Base-by-base conservation (phyloP, 169 alveolate genomes). In the Pseudocohnilembus persalinus region DNA sequence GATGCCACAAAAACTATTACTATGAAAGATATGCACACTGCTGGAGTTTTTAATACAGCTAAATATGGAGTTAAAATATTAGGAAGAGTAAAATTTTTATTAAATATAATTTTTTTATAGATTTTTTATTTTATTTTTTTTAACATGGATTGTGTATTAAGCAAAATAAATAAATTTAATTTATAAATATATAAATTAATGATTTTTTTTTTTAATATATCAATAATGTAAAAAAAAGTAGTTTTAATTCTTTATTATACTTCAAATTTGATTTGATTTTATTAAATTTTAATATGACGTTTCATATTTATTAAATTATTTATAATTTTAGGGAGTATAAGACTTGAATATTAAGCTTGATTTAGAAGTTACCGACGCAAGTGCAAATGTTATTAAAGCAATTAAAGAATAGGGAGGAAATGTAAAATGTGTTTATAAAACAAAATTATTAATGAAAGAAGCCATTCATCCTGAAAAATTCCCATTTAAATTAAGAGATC, bases 351-450 rank as follows among this genome's bases (percentile, higher is more conserved):
- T 81, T 27, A 91, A 92, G 27, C 31, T 94, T 11, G 77, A 90
- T 68, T 34, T 94, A n/a, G 97, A 94, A 85, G 92, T 92, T 29
- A 73, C 87, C 29, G 95, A 92, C 81, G 97, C 97, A 29, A 84
- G 93, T 33, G 30, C 76, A 88, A 29, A 83, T 25, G 94, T 92
- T 16, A 90, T 94, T 83, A 91, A 92, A 26, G 86, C 92, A 0
- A 85, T 94, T 27, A 89, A 92, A 31, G 84, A 82, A 6, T 63
- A 78, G 29, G 97, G 97, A 31, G 97, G 97, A 1, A 49, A 83
- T 29, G 93, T 94, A 28, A 88, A 28, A 27, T 76, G 83, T 33
- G 28, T 83, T 64, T 92, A 94, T 74, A 81, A 82, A 49, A 94
- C 97, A 35, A 85, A 88, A 16, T 79, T 84, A 4, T 73, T 84